Conservation (phyloP, 2,329 filamentous ascomycete species). For the Diatrype stigma region DNA sequence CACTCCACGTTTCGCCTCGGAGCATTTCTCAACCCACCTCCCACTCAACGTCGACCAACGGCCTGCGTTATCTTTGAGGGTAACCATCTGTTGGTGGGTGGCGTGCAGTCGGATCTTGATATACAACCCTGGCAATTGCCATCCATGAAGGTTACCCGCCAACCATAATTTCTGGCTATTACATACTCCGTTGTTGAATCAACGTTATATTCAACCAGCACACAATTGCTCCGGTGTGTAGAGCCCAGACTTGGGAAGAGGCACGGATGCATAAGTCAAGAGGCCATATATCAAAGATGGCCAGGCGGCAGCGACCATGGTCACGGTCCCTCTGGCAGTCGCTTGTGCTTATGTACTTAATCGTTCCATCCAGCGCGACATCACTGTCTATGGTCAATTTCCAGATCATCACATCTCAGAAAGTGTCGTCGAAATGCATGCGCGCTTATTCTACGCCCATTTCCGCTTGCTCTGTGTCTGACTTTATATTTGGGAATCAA, state of each 20-base stretch:
- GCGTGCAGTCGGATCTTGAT: no score
- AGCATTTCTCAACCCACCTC: not conserved
- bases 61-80: no score
- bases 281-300: not conserved
- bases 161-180: no score
- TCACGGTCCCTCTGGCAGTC: constrained; percentile 16
- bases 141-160: no score
- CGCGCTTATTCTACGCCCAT: constrained; percentile 20
- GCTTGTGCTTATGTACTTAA: constrained; percentile 9
- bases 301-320: constrained; percentile 1
- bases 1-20: constrained; percentile 19
- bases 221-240: no score
- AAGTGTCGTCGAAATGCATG: constrained; percentile 22
- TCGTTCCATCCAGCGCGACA: constrained; percentile 15
- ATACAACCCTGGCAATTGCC: no score
- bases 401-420: constrained; percentile 21
- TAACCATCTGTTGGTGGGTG: no score
- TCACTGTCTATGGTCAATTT: constrained; percentile 25
- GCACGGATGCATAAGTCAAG: not conserved
- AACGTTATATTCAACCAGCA: no score
- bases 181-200: no score
- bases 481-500: constrained; percentile 19
- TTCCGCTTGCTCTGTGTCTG: constrained; percentile 17
- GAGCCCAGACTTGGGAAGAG: not conserved
- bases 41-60: not conserved